These are phyloP conservation scores for Pseudodiploospora longispora DNA, from an alignment of 2,329 filamentous ascomycete species.

Conservation along the genomic window DNA sequence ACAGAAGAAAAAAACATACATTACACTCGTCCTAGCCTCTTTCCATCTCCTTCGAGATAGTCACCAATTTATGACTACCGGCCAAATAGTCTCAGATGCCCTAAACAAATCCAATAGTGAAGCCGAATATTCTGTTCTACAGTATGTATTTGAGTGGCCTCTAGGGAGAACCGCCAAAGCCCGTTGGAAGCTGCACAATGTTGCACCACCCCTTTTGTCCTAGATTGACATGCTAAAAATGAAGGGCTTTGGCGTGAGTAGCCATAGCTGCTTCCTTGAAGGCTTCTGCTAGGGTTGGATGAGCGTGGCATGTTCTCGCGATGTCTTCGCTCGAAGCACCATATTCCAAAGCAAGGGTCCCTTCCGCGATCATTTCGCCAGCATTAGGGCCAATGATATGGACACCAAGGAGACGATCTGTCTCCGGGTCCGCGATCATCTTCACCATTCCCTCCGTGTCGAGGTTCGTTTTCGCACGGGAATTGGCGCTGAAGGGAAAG, in stretches of 20 bases:
- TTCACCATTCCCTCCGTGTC: slow-evolving; percentile 95
- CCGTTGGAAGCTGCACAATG: background rate
- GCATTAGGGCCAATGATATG: slow-evolving; percentile 96
- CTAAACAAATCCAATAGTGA: background rate
- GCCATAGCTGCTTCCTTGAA: slow-evolving; percentile 99
- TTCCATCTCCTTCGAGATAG: too few relatives aligned
- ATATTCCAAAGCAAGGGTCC: slow-evolving; percentile 89
- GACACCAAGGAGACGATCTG: slow-evolving; percentile 86
- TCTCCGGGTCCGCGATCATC: slow-evolving; percentile 93
- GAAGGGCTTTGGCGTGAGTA: slow-evolving; percentile 90
- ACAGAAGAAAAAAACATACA: too few relatives aligned
- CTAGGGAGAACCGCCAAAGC: background rate
- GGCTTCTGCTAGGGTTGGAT: slow-evolving; percentile 91
- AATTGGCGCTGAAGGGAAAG: slow-evolving; percentile 98
- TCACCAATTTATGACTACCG: too few relatives aligned
- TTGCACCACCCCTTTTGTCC: background rate
- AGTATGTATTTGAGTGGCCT: background rate
- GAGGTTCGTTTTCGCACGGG: slow-evolving; percentile 95
- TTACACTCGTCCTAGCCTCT: too few relatives aligned
- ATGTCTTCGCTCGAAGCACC: slow-evolving; percentile 93
- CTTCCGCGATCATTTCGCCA: slow-evolving; percentile 99
- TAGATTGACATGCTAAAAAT: slow-evolving; percentile 55
- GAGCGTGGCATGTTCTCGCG: slow-evolving; percentile 89
- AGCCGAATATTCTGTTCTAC: background rate
- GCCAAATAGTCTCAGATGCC: background rate